Evolutionary conservation across 257 asterid genomes (phyloP), one percentile per base, ranked within the genome.

Genomic region (Solanum tarapatanum): DNA sequence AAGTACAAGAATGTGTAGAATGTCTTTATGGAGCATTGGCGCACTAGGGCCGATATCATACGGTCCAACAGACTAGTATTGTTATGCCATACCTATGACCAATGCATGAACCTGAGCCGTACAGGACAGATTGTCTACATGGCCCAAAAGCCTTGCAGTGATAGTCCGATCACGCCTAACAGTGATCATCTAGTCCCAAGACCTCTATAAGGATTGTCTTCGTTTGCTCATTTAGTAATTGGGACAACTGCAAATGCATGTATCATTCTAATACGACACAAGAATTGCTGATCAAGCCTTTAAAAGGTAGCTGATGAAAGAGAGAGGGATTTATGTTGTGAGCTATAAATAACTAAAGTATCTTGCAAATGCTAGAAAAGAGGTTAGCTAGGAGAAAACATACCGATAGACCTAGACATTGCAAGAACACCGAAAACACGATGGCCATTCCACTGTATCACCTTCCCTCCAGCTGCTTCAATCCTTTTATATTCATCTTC

Each of bases 381-480:
- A 6, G 80, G 60, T 35, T 58, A 87, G 76, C 72, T 41, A 79
- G 86, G 13, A 55, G 86, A 80, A 90, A 66, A 87, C 94, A 84
- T 94, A 97, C 99, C 99, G 4, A 95, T 94, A 11, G 99, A 95
- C 90, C 99, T 94, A 51, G 99, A 96, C 99, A 95, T 96, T 48
- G 99, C 99, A 87, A 97, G 98, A 88, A 97, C 98, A 4, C 99
- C 99, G 45, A 94, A 95, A 83, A 97, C 99, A 58, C 98, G 98
- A 91, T 95, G 98, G 8, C 99, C 99, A 82, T 95, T 97, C 99
- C 99, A 97, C 89, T 94, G 98, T 89, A 96, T 96, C n/a, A 96
- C 99, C 93, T 94, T 96, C 72, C 99, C 99, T 87, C 98, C 98
- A 32, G 98, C 94, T 41, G 98, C 97, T 90, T 95, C 98, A 86